Base-by-base conservation (phyloP, 805 yeast genomes). In the Starmerella apis region DNA sequence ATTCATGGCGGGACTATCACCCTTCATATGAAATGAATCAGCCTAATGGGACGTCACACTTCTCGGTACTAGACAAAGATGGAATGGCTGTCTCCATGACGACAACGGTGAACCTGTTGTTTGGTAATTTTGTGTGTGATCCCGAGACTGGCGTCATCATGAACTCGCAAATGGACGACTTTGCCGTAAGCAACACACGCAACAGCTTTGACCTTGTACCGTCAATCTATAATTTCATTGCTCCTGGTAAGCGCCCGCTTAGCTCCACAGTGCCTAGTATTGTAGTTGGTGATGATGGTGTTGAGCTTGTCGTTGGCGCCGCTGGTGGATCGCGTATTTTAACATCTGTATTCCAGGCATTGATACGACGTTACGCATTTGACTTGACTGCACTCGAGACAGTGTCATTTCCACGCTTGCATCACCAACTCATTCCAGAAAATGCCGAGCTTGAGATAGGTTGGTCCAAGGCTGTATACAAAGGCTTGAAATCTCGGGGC, bases 91-190 rank as follows among this genome's bases (percentile, higher is more conserved):
- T 90, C 2, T 71, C 86, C 2, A 72, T 88, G 72, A 90, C 97
- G 0, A 83, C 96, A 1, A 88, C 97, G 0, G 79, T 90, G 9
- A 90, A 90, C 63, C 67, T 87, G 47, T 63, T 77, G 35, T 90
- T 87, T 67, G 98, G 98, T 0, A 80, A 92, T 11, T 62, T 79
- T 58, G 81, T 90, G 5, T 83, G 81, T 62, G 96, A 90, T 63
- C 80, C 81, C 1, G 63, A 52, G 1, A 88, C 97, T 0, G 97
- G 96, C 2, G 69, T 90, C 8, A 73, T 90, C 9, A 67, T 90
- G 60, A 90, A 90, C 67, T 79, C 86, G 58, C 86, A 90, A 65
- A 88, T 90, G 96, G 96, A 90, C 65, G 97, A 90, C 63, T 90
- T 90, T 61, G 82, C 95, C 8, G 71, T 77, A 28, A 87, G 92